Conservation (phyloP, 1,139 yeast genomes). For the Pneumocystis jirovecii region DNA sequence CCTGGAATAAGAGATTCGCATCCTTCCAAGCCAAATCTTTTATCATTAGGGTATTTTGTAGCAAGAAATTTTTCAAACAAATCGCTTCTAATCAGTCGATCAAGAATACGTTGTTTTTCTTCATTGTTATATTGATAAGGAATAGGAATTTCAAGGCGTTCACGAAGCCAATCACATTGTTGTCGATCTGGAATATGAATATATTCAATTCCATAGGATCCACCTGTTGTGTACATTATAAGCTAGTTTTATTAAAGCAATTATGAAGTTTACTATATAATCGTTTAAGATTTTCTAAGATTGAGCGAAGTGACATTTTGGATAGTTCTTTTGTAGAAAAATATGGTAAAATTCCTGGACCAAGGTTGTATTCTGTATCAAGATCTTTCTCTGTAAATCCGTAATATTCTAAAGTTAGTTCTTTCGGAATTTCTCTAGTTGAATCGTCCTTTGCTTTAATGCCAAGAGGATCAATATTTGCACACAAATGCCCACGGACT, state of each 20-base stretch:
- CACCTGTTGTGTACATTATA: conserved; percentile 17
- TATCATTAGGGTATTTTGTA: conserved; percentile 93
- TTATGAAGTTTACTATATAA: conserved; percentile 44
- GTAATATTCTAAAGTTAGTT: conserved; percentile 79
- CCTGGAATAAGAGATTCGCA: conserved; percentile 95
- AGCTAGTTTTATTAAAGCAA: background rate
- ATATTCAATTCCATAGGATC: conserved; percentile 83
- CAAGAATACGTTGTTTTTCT: conserved; percentile 90
- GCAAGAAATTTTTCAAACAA: conserved; percentile 84
- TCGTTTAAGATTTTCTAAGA: conserved; percentile 62
- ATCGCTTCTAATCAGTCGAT: conserved; percentile 92
- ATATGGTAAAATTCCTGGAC: conserved; percentile 94
- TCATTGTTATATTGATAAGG: conserved; percentile 76
- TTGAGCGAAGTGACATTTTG: conserved; percentile 56
- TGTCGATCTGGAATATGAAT: conserved; percentile 92
- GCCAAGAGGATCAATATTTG: conserved; percentile 86
- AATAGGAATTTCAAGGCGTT: conserved; percentile 80
- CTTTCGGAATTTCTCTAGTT: conserved; percentile 38
- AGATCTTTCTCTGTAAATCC: conserved; percentile 80
- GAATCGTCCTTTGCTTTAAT: conserved; percentile 62
- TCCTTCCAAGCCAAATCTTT: conserved; percentile 97
- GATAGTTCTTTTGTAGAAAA: conserved; percentile 49
- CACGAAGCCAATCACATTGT: conserved; percentile 97
- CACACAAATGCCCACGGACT: conserved; percentile 94
- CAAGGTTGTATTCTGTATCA: conserved; percentile 70